These are phyloP conservation scores for Alternaria triticina DNA, from an alignment of 2,329 filamentous ascomycete genomes.

Conservation along the genomic window DNA sequence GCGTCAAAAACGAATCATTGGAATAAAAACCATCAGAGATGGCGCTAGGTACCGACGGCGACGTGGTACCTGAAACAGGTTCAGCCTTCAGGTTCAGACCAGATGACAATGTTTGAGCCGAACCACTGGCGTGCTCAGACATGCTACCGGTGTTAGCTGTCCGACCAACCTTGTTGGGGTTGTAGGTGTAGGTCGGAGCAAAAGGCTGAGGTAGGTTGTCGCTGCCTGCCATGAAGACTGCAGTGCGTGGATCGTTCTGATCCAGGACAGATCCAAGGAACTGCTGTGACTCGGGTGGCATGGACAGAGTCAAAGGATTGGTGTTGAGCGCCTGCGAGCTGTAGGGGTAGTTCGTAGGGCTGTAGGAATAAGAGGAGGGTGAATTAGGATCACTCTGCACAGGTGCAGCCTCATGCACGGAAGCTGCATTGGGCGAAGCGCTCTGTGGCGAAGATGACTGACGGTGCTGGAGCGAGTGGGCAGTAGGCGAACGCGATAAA, in stretches of 20 bases:
- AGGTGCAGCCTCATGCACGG: slow-evolving; percentile 31
- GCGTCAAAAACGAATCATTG: slow-evolving; percentile 26
- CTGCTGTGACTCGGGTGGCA: slow-evolving; percentile 62
- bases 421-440: slow-evolving; percentile 24
- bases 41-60: slow-evolving; percentile 25
- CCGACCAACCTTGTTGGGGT: slow-evolving; percentile 50
- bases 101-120: slow-evolving; percentile 51
- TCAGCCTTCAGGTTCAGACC: slow-evolving; percentile 34
- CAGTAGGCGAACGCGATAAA: slow-evolving; percentile 29
- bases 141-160: slow-evolving; percentile 5
- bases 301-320: slow-evolving; percentile 56
- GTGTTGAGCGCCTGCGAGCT: slow-evolving; percentile 40
- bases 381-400: slow-evolving; percentile 27
- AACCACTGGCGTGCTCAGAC: slow-evolving; percentile 46
- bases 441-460: slow-evolving; percentile 32
- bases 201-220: slow-evolving; percentile 50
- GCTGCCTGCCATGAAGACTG: slow-evolving; percentile 56
- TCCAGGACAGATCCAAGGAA: slow-evolving; percentile 57
- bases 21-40: slow-evolving; percentile 31
- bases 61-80: slow-evolving; percentile 11
- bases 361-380: slow-evolving; percentile 28
- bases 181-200: slow-evolving; percentile 53
- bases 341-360: slow-evolving; percentile 32
- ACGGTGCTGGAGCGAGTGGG: slow-evolving; percentile 24
- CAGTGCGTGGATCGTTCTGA: slow-evolving; percentile 52